Base-by-base conservation (phyloP, 2,329 filamentous ascomycete species). In the Mycosphaerella arachidis region DNA sequence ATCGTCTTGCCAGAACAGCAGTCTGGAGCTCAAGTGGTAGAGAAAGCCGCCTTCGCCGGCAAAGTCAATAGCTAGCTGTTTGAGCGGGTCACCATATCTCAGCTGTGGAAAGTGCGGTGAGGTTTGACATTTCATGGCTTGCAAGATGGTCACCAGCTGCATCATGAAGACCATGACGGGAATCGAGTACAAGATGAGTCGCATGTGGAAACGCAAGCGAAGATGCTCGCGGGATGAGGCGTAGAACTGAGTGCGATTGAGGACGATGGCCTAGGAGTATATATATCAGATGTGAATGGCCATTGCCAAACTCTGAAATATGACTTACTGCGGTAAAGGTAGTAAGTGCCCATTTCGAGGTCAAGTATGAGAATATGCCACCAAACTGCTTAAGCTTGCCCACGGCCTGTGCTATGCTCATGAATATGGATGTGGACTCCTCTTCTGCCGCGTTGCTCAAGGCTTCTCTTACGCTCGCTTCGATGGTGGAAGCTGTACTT, bases 221-320 rank as follows among this genome's bases (percentile, higher is more conserved):
- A 97, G 79, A 56, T 90, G 86, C 56, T 92, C 84, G 63, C 94
- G 83, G 13, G 91, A 93, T 0, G 92, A 93, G 46, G 92, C 93
- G 75, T 96, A 97, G 67, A 97, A 94, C 60, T 92, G 88, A 6
- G 94, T 95, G 59, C 94, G 86, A 73, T 97, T 97, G 27, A 97
- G 80, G 59, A 97, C 78, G 60, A 97, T 84, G 24, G 91, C 91
- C 84, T 87, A 62, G 9, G 27, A 55, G 12, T n/a, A 20, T 9
- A 20, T 9, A 51, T 31, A 31, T 63, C 50, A 63, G 60, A 31
- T 29, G 8, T 50, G 29, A 50, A 50, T 16, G 7, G 30, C 3
- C 46, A 27, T 6, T 33, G 8, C 35, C 29, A 8, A 24, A 24
- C 54, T 30, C 13, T 35, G 3, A 35, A 9, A 20, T 30, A n/a